Conservation (phyloP, 495 filamentous ascomycete species). For the Daldinia concentrica region DNA sequence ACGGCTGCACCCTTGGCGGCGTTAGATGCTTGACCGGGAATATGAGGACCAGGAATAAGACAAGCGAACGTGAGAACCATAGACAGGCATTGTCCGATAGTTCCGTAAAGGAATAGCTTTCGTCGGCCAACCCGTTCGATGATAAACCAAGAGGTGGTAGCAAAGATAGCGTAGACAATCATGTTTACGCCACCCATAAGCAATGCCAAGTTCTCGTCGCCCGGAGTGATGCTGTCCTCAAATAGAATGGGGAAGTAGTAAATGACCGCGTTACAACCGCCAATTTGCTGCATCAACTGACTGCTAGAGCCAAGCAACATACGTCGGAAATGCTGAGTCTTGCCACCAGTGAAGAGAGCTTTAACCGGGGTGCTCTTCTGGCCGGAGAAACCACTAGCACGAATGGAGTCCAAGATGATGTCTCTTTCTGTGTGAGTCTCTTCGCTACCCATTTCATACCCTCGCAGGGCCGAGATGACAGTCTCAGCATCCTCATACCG, state of each 20-base stretch:
- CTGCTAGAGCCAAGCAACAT: constrained; percentile 64
- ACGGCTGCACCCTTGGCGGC: constrained; percentile 53
- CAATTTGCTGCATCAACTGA: constrained; percentile 77
- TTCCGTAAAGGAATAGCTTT: constrained; percentile 75
- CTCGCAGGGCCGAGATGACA: constrained; percentile 70
- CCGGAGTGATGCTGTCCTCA: neutral
- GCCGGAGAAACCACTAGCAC: constrained; percentile 51
- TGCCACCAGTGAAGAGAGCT: constrained; percentile 64
- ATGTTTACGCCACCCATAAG: constrained; percentile 83
- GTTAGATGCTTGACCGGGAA: constrained; percentile 30
- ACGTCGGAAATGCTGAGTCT: constrained; percentile 67
- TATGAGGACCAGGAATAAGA: constrained; percentile 63
- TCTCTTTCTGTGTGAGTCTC: constrained; percentile 64
- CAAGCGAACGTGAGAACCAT: constrained; percentile 75
- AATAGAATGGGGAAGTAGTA: neutral
- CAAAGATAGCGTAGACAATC: constrained; percentile 79
- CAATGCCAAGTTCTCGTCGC: constrained; percentile 61
- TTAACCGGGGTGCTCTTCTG: constrained; percentile 56
- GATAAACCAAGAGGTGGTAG: constrained; percentile 83
- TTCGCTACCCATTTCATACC: constrained; percentile 62
- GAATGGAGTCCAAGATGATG: constrained; percentile 67
- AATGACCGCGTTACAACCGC: constrained; percentile 68
- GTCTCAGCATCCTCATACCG: constrained; percentile 69
- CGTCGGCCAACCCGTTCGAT: constrained; percentile 78
- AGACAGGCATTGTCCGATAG: constrained; percentile 71